phyloP scores from a whole-genome alignment of 257 asterid species.

The Solanum sitiens region DNA sequence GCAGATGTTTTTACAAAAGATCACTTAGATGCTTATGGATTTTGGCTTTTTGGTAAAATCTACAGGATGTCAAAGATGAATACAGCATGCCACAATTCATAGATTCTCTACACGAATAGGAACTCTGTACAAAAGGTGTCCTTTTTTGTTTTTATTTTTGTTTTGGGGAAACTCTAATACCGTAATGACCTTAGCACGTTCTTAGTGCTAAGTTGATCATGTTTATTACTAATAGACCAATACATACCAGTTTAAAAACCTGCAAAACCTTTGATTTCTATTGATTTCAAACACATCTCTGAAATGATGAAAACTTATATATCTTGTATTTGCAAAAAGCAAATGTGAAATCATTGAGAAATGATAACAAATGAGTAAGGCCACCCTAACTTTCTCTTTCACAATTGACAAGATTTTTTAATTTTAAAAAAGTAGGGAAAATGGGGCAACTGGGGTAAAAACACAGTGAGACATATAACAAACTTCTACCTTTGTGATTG shows the following conservation, averaged over 20 bases:
- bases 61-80: neutral
- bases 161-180: neutral
- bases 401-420: neutral
- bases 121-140: neutral
- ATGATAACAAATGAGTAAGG: neutral
- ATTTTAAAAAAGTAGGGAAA: neutral
- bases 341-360: neutral
- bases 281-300: neutral
- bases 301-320: neutral
- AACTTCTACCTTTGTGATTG: conserved; percentile 67
- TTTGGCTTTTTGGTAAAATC: neutral
- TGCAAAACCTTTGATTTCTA: neutral
- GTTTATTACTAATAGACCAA: neutral
- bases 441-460: neutral
- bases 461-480: neutral
- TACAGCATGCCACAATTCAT: neutral
- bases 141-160: neutral
- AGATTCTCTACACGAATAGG: neutral
- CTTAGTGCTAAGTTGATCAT: neutral
- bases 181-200: neutral
- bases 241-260: neutral
- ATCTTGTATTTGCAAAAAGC: neutral
- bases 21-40: neutral
- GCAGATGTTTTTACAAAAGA: neutral
- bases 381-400: neutral